These are phyloP conservation scores for Suillus ampliporus DNA, from an alignment of 768 basidiomycete genomes.

Conservation along the genomic window DNA sequence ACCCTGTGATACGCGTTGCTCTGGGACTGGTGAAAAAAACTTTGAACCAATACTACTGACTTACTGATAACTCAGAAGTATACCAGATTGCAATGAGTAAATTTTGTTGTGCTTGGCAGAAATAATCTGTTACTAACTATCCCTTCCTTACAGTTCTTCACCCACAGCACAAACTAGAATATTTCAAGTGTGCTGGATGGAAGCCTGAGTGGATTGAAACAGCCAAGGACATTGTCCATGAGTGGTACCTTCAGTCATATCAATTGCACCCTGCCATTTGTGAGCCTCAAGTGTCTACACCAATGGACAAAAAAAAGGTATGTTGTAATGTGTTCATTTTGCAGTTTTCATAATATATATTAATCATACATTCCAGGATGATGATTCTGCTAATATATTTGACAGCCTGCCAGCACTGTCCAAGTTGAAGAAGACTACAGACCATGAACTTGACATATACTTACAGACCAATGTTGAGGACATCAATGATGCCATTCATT, in stretches of 20 bases:
- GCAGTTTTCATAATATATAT: no score
- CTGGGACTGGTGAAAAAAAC: no score
- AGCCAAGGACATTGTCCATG: conserved; percentile 24
- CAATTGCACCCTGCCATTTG: no score
- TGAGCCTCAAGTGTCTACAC: background rate
- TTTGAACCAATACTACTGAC: conserved; percentile 36
- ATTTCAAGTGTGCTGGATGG: conserved; percentile 35
- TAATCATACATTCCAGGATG: no score
- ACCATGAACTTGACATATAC: conserved; percentile 11
- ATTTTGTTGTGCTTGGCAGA: conserved; percentile 12
- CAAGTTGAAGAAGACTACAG: no score
- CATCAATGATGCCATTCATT: conserved; percentile 17
- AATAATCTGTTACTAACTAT: no score
- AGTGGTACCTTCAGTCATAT: no score
- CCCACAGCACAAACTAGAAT: conserved; percentile 34
- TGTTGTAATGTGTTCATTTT: no score
- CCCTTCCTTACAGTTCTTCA: conserved; percentile 31
- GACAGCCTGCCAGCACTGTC: conserved; percentile 32
- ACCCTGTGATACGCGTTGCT: no score
- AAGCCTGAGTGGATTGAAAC: conserved; percentile 31
- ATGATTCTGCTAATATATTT: conserved; percentile 32
- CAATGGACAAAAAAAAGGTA: no score
- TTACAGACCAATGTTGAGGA: conserved; percentile 11
- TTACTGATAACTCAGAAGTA: conserved; percentile 26
- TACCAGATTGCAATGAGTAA: conserved; percentile 37